A percentile compares a stretch with the other conserved stretches of the same genome.
These are phyloP conservation scores for Zygotorulaspora florentina DNA, from an alignment of 805 yeast genomes.

Conservation along the genomic window DNA sequence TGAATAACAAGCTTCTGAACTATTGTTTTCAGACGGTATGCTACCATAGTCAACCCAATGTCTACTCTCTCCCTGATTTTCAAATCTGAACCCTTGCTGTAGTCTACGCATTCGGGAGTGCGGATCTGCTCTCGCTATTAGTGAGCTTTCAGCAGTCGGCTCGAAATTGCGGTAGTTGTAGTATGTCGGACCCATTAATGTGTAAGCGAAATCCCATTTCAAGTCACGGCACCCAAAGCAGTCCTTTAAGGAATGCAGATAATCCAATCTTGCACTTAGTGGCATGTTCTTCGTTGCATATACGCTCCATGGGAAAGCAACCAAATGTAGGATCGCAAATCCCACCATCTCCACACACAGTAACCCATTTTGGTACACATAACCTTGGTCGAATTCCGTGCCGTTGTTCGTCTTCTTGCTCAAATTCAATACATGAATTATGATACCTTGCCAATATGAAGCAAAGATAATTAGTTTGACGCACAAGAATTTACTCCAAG, in stretches of 20 bases:
- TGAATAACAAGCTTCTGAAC: conserved; percentile 8
- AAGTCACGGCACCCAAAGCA: conserved; percentile 75
- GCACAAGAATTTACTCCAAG: conserved; percentile 89
- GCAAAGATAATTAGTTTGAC: conserved; percentile 93
- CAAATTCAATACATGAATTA: conserved; percentile 51
- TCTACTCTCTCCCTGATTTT: conserved; percentile 69
- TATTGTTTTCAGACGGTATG: not conserved
- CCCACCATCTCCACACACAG: conserved; percentile 79
- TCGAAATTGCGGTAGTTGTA: conserved; percentile 84
- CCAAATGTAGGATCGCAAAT: conserved; percentile 86
- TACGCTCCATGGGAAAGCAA: conserved; percentile 74
- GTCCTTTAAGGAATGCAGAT: conserved; percentile 66
- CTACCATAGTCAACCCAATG: conserved; percentile 62
- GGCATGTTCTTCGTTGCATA: conserved; percentile 60
- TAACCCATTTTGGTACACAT: conserved; percentile 68
- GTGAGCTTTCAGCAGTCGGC: conserved; percentile 47
- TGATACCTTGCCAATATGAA: conserved; percentile 92
- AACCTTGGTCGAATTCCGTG: conserved; percentile 40
- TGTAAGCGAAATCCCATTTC: conserved; percentile 65
- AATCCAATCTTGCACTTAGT: conserved; percentile 61
- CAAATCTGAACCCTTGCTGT: conserved; percentile 78
- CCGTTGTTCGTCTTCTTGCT: conserved; percentile 40
- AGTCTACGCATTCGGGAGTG: conserved; percentile 62
- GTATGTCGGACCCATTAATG: conserved; percentile 59
- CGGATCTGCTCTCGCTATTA: conserved; percentile 65